A percentile compares a stretch with the other conserved stretches of the same genome.
phyloP scores from a whole-genome alignment of 441 rosid genomes.

The Dalechampia spathulata region DNA sequence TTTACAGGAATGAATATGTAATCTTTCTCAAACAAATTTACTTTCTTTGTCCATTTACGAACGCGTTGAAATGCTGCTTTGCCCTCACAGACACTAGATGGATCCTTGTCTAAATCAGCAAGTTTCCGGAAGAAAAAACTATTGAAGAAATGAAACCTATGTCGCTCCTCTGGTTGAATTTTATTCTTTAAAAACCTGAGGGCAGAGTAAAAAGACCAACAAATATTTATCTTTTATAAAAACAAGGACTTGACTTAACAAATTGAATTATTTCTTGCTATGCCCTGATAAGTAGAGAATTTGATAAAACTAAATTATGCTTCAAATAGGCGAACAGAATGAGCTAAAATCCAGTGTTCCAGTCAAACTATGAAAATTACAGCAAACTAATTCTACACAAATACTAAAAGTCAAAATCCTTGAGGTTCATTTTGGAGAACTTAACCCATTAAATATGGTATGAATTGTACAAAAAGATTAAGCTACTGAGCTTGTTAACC shows the following conservation, averaged over 20 bases:
- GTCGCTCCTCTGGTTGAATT: constrained; percentile 43
- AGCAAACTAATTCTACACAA: too few species aligned
- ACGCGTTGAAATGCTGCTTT: constrained; percentile 74
- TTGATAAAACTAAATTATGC: constrained; percentile 3
- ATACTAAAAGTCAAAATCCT: background rate
- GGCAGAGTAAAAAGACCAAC: background rate
- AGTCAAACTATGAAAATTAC: too few species aligned
- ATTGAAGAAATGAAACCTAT: constrained; percentile 76
- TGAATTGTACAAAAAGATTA: background rate
- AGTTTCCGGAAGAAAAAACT: constrained; percentile 92
- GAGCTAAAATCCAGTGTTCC: background rate
- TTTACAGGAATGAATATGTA: constrained; percentile 88
- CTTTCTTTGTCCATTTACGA: constrained; percentile 85
- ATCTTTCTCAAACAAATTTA: constrained; percentile 74
- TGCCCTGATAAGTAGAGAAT: too few species aligned
- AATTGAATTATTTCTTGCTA: background rate
- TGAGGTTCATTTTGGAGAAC: background rate
- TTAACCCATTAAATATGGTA: background rate
- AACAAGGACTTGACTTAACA: background rate
- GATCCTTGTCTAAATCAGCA: constrained; percentile 71
- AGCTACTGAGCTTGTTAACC: background rate
- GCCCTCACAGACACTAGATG: constrained; percentile 48
- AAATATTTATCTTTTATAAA: background rate
- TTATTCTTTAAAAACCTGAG: constrained; percentile 60
- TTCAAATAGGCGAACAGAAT: background rate